Percentiles rank a stretch among this genome's conserved stretches.
Evolutionary conservation across 2,329 filamentous ascomycete genomes (phyloP).

Genomic region (Penicillium sp.): DNA sequence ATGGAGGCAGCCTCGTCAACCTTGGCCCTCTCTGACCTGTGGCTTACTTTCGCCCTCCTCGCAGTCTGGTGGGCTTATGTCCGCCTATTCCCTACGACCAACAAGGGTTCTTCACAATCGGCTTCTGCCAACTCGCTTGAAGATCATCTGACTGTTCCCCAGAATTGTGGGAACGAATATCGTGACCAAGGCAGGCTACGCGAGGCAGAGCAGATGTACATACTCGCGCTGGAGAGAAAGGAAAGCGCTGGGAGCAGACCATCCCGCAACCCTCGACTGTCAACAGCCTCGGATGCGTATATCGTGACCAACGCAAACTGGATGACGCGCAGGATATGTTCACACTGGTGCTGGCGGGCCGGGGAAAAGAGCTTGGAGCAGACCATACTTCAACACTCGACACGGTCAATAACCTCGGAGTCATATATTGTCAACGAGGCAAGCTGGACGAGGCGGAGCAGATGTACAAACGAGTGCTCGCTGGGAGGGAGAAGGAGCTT

Average conservation of each 20-base stretch:
- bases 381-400: constrained; percentile 2
- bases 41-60: not conserved
- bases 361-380: not conserved
- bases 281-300: not conserved
- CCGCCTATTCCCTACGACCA: not conserved
- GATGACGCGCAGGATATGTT: not conserved
- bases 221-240: no score
- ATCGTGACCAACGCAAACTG: not conserved
- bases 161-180: no score
- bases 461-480: not conserved
- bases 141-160: no score
- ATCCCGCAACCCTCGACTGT: not conserved
- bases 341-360: not conserved
- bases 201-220: no score
- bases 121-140: not conserved
- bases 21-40: not conserved
- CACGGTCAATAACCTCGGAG: constrained; percentile 1
- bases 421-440: not conserved
- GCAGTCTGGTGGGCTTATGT: not conserved
- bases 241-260: no score
- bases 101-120: not conserved
- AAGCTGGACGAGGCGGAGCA: not conserved
- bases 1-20: not conserved
- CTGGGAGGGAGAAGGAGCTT: not conserved
- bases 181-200: no score